A percentile compares a stretch with the other conserved stretches of the same genome.
Conservation (phyloP, 768 basidiomycete species). For the Boletus sensibilis region DNA sequence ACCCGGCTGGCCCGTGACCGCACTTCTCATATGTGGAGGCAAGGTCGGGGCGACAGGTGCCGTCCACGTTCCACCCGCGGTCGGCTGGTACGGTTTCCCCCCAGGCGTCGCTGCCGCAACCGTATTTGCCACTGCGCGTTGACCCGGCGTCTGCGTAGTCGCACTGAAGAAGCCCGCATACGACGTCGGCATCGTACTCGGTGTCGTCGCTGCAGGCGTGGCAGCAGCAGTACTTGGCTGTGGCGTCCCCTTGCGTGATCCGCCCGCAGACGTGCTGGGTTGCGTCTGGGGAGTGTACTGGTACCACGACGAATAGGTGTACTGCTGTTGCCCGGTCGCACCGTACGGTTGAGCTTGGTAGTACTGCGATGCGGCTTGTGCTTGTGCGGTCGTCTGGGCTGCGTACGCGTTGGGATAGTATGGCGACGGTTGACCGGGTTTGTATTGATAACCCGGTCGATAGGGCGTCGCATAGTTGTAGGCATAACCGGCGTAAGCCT, state of each 20-base stretch:
- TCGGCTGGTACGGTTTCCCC: slow-evolving; percentile 34
- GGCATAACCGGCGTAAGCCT: slow-evolving; percentile 34
- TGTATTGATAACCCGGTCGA: slow-evolving; percentile 37
- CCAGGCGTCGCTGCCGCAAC: slow-evolving; percentile 34
- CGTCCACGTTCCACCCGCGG: slow-evolving; percentile 25
- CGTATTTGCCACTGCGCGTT: slow-evolving; percentile 58
- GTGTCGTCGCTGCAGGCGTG: slow-evolving; percentile 24
- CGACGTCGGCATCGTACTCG: slow-evolving; percentile 31
- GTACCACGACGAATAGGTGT: slow-evolving; percentile 46
- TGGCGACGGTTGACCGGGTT: slow-evolving; percentile 35
- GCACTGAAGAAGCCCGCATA: slow-evolving; percentile 44
- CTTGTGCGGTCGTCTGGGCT: slow-evolving; percentile 24
- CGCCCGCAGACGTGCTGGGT: slow-evolving; percentile 19
- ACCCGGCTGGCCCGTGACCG: slow-evolving; percentile 25
- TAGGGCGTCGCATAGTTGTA: slow-evolving; percentile 37
- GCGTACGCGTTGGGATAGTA: slow-evolving; percentile 34
- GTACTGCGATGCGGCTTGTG: slow-evolving; percentile 34
- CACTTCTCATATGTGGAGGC: slow-evolving; percentile 41
- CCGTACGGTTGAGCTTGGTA: slow-evolving; percentile 38
- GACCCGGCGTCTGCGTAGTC: slow-evolving; percentile 31
- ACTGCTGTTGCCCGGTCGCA: slow-evolving; percentile 39
- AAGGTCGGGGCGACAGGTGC: slow-evolving; percentile 37
- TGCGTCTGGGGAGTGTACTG: slow-evolving; percentile 38
- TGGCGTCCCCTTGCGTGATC: slow-evolving; percentile 45
- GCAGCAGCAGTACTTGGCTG: slow-evolving; percentile 36